phyloP scores from a whole-genome alignment of 345 rosid genomes.

The Populus nigra region DNA sequence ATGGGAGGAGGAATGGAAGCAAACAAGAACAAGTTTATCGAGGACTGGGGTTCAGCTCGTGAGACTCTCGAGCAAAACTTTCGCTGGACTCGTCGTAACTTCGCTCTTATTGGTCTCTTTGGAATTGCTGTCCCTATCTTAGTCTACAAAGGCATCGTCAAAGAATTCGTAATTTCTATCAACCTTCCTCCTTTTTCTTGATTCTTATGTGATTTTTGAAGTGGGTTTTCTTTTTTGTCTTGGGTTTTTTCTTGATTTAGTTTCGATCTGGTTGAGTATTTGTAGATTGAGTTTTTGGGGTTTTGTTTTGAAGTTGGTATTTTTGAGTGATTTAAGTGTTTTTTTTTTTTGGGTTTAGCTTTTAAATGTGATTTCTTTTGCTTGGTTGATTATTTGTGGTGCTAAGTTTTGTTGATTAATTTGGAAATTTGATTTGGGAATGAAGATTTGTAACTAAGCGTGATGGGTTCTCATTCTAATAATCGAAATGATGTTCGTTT shows the following conservation, averaged over 20 bases:
- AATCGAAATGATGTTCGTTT: background rate
- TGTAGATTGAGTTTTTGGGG: background rate
- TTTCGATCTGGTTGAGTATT: background rate
- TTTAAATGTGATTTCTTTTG: background rate
- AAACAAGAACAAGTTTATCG: conserved; percentile 87
- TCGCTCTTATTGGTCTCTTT: conserved; percentile 78
- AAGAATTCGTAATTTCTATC: conserved; percentile 51
- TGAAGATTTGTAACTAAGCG: background rate
- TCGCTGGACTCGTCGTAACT: conserved; percentile 93
- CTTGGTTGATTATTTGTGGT: background rate
- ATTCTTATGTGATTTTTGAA: background rate
- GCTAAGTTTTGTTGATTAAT: background rate
- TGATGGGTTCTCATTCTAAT: background rate
- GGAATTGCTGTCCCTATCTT: conserved; percentile 83
- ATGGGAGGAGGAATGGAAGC: conserved; percentile 98
- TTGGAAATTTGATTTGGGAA: background rate
- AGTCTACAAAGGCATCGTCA: conserved; percentile 87
- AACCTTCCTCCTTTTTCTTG: background rate
- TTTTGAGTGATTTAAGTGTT: background rate
- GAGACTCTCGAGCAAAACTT: conserved; percentile 93
- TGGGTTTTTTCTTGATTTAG: background rate
- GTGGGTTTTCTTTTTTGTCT: background rate
- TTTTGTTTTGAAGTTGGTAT: background rate
- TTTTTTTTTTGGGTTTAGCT: background rate
- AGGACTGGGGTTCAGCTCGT: conserved; percentile 78